phyloP scores from a whole-genome alignment of 345 rosid species.

The Barbarea vulgaris region DNA sequence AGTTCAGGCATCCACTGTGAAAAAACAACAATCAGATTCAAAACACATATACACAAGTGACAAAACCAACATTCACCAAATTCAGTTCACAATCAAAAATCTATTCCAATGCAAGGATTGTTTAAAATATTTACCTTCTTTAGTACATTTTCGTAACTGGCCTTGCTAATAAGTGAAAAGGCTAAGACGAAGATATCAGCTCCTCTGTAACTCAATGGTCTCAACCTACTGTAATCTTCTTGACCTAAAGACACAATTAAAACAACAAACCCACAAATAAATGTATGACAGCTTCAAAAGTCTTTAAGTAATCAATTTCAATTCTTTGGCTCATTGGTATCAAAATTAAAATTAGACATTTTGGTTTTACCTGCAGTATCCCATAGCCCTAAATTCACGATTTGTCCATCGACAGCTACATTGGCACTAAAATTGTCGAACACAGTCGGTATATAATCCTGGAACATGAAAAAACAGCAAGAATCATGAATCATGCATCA shows the following conservation, averaged over 20 bases:
- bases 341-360: not conserved
- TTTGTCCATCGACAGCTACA: conserved; percentile 88
- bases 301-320: not conserved
- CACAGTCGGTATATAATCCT: conserved; percentile 98
- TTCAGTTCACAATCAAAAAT: conserved; percentile 7
- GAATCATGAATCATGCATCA: conserved; percentile 20
- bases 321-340: not conserved
- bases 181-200: conserved; percentile 94
- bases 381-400: conserved; percentile 97
- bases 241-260: conserved; percentile 61
- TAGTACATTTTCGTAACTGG: conserved; percentile 94
- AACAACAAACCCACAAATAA: not conserved
- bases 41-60: not conserved
- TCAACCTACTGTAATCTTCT: conserved; percentile 96
- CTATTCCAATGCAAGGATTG: not conserved
- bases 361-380: conserved; percentile 86
- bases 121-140: conserved; percentile 66
- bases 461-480: conserved; percentile 23
- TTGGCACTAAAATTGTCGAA: conserved; percentile 99
- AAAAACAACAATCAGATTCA: conserved; percentile 29
- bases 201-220: conserved; percentile 97
- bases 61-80: conserved; percentile 11
- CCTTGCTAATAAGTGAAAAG: conserved; percentile 88
- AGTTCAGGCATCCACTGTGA: conserved; percentile 99
- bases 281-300: conserved; percentile 1